Base-by-base conservation (phyloP, 2,329 filamentous ascomycete species). In the Colletotrichum spaethianum region DNA sequence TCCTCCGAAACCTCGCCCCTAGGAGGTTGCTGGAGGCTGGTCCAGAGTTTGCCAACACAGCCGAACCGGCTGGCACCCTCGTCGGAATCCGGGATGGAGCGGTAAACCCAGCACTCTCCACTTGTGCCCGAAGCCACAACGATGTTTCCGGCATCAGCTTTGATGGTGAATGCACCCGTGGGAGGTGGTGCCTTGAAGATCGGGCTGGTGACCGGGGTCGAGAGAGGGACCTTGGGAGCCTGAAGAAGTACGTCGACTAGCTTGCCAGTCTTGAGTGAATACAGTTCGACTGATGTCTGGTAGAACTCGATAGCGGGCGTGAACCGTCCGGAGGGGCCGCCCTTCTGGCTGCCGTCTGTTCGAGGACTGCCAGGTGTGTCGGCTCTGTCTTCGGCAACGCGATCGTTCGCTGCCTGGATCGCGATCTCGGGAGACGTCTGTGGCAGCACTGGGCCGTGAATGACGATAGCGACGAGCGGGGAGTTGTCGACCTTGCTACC, bases 21-120 rank as follows among this genome's bases (percentile, higher is more conserved):
- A 23, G 84, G 81, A 38, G 84, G 83, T 75, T 91, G 88, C 78
- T 96, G 94, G 36, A 98, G 85, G 55, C 91, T 92, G 0, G 96
- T 98, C 96, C 96, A 99, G 23, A 97, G 84, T 83, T 99, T 99
- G 26, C 93, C 95, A 67, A 96, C 86, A 77, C 95, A 98, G 46
- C 82, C 85, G 79, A 88, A 92, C 20, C 81, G 78, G 55, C 83
- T 75, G 28, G 83, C 82, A 1, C 81, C 78, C 28, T 88, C 87
- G 57, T 83, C 82, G 1, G 81, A 78, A 66, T 82, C 79, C 12
- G 82, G 76, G 11, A 85, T 79, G 73, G 91, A 88, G 11, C 86
- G 84, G 76, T 89, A 98, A 9, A 98, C 85, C 87, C 93, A 98
- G 56, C 96, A 91, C 82, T 98, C 96, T 16, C 96, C 96, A 61